Percentiles rank a stretch among this genome's conserved stretches.
Evolutionary conservation across 176 grass and related monocot species (phyloP).

Genomic region (Eragrostis nindensis): DNA sequence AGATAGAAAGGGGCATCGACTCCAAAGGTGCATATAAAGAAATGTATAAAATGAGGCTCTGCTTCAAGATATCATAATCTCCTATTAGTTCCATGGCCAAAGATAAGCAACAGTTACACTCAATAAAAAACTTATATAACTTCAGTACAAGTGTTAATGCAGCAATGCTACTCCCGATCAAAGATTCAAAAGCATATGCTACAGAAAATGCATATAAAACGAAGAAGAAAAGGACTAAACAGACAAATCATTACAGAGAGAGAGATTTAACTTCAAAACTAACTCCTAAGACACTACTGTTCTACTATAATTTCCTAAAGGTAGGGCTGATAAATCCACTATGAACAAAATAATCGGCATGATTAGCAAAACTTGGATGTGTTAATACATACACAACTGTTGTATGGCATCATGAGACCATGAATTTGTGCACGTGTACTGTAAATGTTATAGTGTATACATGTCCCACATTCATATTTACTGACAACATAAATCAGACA

Average conservation of each 20-base stretch:
- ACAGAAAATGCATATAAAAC: not conserved
- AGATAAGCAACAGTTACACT: not conserved
- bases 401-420: not conserved
- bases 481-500: not conserved
- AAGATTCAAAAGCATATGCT: not conserved
- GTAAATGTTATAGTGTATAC: not conserved
- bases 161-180: not conserved
- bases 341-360: not conserved
- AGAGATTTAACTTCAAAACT: too few relatives aligned
- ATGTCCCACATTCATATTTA: not conserved
- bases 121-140: not conserved
- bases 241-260: too few relatives aligned
- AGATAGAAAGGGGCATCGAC: not conserved
- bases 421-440: not conserved
- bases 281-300: too few relatives aligned
- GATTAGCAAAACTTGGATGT: not conserved
- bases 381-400: not conserved
- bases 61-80: not conserved
- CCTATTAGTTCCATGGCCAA: not conserved
- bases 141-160: not conserved
- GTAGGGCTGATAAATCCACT: not conserved
- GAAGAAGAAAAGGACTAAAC: too few relatives aligned
- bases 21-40: not conserved
- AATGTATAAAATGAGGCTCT: not conserved
- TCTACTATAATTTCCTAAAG: not conserved